Conservation (phyloP, 2,329 filamentous ascomycete genomes). For the Xylariomycetidae sp. region DNA sequence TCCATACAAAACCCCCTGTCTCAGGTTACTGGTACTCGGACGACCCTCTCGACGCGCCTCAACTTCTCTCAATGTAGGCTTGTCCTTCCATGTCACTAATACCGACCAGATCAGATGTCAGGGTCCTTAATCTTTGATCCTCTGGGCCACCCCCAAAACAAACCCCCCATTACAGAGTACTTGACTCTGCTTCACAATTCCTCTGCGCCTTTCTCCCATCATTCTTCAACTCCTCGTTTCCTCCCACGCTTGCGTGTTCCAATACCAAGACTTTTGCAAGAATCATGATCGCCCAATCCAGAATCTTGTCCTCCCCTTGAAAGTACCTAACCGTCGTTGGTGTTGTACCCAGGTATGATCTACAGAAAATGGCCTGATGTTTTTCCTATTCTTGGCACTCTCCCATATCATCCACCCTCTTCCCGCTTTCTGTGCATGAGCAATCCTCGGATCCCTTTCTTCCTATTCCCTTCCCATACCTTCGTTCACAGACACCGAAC, state of each 20-base stretch:
- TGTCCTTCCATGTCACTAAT: too few species aligned
- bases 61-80: constrained; percentile 1
- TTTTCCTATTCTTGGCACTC: constrained; percentile 29
- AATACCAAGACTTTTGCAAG: too few species aligned
- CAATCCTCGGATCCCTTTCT: constrained; percentile 23
- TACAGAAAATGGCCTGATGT: constrained; percentile 35
- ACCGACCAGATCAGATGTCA: too few species aligned
- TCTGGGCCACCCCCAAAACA: too few species aligned
- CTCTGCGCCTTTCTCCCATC: too few species aligned
- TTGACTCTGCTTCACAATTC: too few species aligned
- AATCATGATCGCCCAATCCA: too few species aligned
- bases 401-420: constrained; percentile 25
- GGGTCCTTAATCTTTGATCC: too few species aligned
- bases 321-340: constrained; percentile 26
- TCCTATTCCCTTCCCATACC: constrained; percentile 17
- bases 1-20: constrained; percentile 9
- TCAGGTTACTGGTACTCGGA: constrained; percentile 11
- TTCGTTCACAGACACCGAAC: constrained; percentile 11
- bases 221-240: too few species aligned
- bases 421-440: constrained; percentile 28
- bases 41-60: constrained; percentile 3
- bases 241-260: too few species aligned
- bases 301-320: too few species aligned
- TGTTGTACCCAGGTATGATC: constrained; percentile 41
- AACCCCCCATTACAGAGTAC: too few species aligned